Evolutionary conservation across 768 basidiomycete genomes (phyloP).

Genomic region (Phlebiopsis gigantea): DNA sequence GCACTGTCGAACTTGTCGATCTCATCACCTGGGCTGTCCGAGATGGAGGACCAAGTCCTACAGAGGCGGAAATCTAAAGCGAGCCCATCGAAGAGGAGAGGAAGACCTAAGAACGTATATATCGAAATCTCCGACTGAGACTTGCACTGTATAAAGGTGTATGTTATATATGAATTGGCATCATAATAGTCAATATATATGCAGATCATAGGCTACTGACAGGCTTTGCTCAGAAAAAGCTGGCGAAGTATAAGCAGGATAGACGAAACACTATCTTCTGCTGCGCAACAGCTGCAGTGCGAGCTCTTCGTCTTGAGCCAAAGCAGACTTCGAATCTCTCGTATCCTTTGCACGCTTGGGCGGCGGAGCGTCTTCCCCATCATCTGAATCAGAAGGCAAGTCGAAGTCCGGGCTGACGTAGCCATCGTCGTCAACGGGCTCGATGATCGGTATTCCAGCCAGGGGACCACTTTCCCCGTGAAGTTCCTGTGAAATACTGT

Average conservation of each 20-base stretch:
- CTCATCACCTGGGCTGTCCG: not conserved
- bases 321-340: conserved; percentile 20
- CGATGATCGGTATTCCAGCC: conserved; percentile 23
- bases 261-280: conserved; percentile 5
- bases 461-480: not conserved
- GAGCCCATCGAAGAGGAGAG: not conserved
- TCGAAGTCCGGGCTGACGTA: conserved; percentile 72
- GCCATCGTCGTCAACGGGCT: conserved; percentile 48
- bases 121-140: not conserved
- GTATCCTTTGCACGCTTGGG: conserved; percentile 12
- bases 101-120: not conserved
- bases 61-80: not conserved
- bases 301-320: conserved; percentile 58
- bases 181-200: no score
- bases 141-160: no score
- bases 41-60: not conserved
- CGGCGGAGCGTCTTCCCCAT: conserved; percentile 18
- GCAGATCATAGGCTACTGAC: no score
- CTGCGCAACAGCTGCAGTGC: conserved; percentile 54
- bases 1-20: not conserved
- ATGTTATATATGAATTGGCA: no score
- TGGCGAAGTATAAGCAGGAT: no score
- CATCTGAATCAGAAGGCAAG: conserved; percentile 33
- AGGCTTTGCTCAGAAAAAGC: no score
- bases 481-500: conserved; percentile 16